Evolutionary conservation across 192 early-diverging fungal genomes (phyloP), one percentile per base, ranked within the genome.

Genomic region (Gonapodya prolifera): DNA sequence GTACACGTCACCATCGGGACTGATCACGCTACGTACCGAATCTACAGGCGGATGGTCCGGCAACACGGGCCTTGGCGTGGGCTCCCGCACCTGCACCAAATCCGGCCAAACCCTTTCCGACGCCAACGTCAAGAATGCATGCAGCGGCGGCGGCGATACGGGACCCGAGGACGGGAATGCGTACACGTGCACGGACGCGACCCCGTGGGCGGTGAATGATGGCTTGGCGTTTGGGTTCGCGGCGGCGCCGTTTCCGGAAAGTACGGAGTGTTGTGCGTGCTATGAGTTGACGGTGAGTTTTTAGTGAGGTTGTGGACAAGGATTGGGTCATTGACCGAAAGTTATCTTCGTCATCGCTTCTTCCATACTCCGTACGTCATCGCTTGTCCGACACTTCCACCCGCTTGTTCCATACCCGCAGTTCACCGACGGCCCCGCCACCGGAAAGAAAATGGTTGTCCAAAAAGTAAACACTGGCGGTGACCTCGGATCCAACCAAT

Each of bases 171-270:
- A 73, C 29, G 77, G 77, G 29, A 75, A 33, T 29, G 34, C 77
- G 16, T 76, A 77, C 75, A 74, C 74, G 30, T 77, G 77, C 74
- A 76, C 34, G 30, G 77, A 0, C 28, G 35, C 34, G 32, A 30
- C 30, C 33, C 77, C 77, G 74, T 75, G 35, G 35, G 77, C 0
- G 0, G 33, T 77, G 30, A 35, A 33, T 17, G 35, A 69, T 34
- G 35, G 30, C 0, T 74, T 77, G 74, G 69, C 77, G 32, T 77
- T 70, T n/a, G 77, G 77, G 33, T 77, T 77, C 28, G 77, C 77
- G 8, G 77, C 77, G 33, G 70, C 70, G 34, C 33, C 77, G 16
- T 76, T 77, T 75, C 71, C 71, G 2, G 33, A 69, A 8, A 74
- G 31, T 0, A 29, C 29, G 77, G 69, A 34, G 34, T 77, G 77